Evolutionary conservation across 108 stramenopile genomes (phyloP).

Genomic region (Nitzschia putrida): DNA sequence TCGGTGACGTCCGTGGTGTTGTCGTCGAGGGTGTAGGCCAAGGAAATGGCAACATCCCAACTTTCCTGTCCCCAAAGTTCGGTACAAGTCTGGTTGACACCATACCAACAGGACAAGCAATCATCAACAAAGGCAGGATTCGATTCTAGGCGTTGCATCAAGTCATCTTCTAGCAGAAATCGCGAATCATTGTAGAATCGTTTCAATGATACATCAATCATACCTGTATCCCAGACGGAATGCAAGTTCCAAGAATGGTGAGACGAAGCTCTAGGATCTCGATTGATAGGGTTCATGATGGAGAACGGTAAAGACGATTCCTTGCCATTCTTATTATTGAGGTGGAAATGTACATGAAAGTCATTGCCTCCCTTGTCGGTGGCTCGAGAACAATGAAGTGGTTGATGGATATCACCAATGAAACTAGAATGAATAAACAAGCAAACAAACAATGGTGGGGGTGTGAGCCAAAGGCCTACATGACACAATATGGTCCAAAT

Average conservation of each 20-base stretch:
- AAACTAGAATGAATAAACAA: conserved; percentile 24
- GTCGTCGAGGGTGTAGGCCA: conserved; percentile 46
- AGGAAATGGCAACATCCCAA: conserved; percentile 42
- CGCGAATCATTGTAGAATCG: conserved; percentile 34
- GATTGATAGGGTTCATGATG: background rate
- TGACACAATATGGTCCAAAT: too few species aligned
- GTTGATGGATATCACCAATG: conserved; percentile 73
- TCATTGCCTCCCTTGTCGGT: conserved; percentile 65
- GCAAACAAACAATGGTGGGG: background rate
- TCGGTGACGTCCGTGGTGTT: conserved; percentile 34
- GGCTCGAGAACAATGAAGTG: conserved; percentile 49
- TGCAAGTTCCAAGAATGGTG: conserved; percentile 45
- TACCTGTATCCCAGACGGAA: conserved; percentile 65
- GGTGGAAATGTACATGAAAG: conserved; percentile 46
- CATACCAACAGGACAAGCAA: conserved; percentile 6
- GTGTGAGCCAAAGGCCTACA: too few species aligned
- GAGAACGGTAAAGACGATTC: too few species aligned
- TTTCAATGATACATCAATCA: conserved; percentile 48
- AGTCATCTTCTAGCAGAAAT: conserved; percentile 29
- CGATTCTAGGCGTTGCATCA: conserved; percentile 21
- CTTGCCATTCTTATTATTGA: background rate
- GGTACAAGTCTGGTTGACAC: conserved; percentile 21
- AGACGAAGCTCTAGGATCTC: conserved; percentile 1
- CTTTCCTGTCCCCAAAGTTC: conserved; percentile 54
- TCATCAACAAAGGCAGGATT: conserved; percentile 18